Evolutionary conservation across 2,329 filamentous ascomycete species (phyloP).

Genomic region (Parastagonospora nodorum): DNA sequence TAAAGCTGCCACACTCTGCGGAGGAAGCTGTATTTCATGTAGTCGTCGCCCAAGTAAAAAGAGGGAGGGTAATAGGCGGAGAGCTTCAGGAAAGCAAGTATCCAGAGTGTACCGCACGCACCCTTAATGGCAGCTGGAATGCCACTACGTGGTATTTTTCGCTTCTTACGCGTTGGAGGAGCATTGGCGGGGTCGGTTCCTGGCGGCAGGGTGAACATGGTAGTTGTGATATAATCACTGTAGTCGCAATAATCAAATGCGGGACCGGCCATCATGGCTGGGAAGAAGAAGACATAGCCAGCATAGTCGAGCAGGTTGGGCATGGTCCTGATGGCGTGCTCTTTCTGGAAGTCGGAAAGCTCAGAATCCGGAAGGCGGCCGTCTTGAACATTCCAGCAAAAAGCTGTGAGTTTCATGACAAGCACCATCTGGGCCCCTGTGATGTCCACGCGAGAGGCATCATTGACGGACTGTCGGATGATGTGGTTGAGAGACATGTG

Average conservation of each 20-base stretch:
- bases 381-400: conserved; percentile 98
- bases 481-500: conserved; percentile 95
- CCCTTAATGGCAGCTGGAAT: conserved; percentile 83
- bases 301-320: conserved; percentile 80
- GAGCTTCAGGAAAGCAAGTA: conserved; percentile 76
- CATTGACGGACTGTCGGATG: conserved; percentile 72
- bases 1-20: conserved; percentile 79
- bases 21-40: conserved; percentile 69
- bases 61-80: conserved; percentile 68
- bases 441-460: conserved; percentile 76
- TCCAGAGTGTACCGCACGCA: conserved; percentile 74
- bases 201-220: conserved; percentile 87
- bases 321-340: conserved; percentile 75
- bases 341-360: conserved; percentile 85
- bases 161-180: conserved; percentile 83
- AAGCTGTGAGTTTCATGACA: conserved; percentile 95
- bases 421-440: conserved; percentile 96
- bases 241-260: conserved; percentile 97
- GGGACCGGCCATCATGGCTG: conserved; percentile 84
- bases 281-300: conserved; percentile 94
- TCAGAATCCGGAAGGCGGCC: conserved; percentile 78
- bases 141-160: conserved; percentile 89
- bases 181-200: conserved; percentile 83
- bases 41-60: conserved; percentile 69
- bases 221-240: conserved; percentile 86